Evolutionary conservation across 257 asterid species (phyloP), one percentile per base, ranked within the genome.

Genomic region (Solanum tarapatanum): DNA sequence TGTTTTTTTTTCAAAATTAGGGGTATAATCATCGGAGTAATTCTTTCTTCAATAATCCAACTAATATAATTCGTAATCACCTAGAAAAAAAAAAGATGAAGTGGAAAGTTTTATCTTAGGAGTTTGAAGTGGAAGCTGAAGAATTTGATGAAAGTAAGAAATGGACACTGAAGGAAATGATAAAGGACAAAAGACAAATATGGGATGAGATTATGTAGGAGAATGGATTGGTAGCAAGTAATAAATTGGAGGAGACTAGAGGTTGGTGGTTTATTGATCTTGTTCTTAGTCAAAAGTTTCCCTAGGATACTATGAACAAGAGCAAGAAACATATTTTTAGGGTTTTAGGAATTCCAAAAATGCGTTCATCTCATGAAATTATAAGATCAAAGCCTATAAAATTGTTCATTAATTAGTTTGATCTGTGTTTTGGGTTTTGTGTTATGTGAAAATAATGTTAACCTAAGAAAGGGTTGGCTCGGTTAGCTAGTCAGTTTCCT

Each of bases 131-230:
- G 21, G 90, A 91, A 86, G 72, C 35, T 66, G 89, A 60, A 14
- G 92, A 84, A 45, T 89, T 79, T 17, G 32, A 62, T 5, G 91
- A 89, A 39, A 91, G 80, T 8, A 84, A 86, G 82, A 88, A 64
- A 58, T 84, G 39, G 60, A 89, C 83, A 33, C 13, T 89, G 88
- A 86, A 80, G 16, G 90, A 89, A n/a, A 37, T 91, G 84, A 91
- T 89, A 89, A 89, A 91, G 60, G 91, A 76, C 36, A 89, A 89
- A 26, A 88, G 76, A 30, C 4, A 23, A 35, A 88, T 89, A 4
- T 91, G 91, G 92, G 91, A 91, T 83, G 92, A 91, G 83, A 91
- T 91, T 86, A 89, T 91, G 85, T 68, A 77, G 32, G 60, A 86
- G 79, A 86, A 89, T n/a, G 60, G 69, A 51, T 69, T 91, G 88